Evolutionary conservation across 2,329 filamentous ascomycete species (phyloP), one percentile per base, ranked within the genome.

Genomic region (Colletotrichum spinosum): DNA sequence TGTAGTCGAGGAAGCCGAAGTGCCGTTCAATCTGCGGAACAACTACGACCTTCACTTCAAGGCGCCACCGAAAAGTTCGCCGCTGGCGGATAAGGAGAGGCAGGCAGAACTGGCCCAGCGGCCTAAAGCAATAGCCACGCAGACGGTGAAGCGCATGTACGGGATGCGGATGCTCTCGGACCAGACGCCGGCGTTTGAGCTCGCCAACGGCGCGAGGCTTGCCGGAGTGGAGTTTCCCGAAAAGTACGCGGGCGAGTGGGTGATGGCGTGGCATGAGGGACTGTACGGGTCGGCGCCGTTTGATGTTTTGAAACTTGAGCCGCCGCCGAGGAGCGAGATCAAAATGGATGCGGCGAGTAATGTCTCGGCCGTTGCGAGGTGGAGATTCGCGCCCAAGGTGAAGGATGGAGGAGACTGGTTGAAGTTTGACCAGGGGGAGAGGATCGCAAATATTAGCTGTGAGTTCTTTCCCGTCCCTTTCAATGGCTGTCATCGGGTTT

Each of bases 351-450:
- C 78, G 10, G 78, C 78, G 39, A 85, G 81, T 59, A 79, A 79
- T 10, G 76, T 86, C 45, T 79, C 79, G 52, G 86, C 83, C 9
- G 79, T 81, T 45, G 78, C 84, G 11, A 78, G 79, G 62, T 88
- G 85, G 85, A 86, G 81, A 72, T 88, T 85, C 75, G 76, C 78
- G 53, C 79, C 80, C 41, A 83, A 81, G 68, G 75, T 78, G 25
- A 79, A 79, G 54, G 69, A 72, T 11, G 73, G 72, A 25, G 79
- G 79, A 35, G 73, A 80, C 10, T 88, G 86, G 86, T 76, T 88
- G n/a, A 81, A 78, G 68, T 86, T 92, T 71, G 88, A 90, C 37
- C 90, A 89, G 72, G 87, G 87, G 17, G 90, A 92, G 68, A 80
- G 83, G 3, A 90, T 91, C 13, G 88, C 83, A 68, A 92, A 90